Evolutionary conservation across 2,329 filamentous ascomycete genomes (phyloP).

Genomic region (Aspergillus melleus): DNA sequence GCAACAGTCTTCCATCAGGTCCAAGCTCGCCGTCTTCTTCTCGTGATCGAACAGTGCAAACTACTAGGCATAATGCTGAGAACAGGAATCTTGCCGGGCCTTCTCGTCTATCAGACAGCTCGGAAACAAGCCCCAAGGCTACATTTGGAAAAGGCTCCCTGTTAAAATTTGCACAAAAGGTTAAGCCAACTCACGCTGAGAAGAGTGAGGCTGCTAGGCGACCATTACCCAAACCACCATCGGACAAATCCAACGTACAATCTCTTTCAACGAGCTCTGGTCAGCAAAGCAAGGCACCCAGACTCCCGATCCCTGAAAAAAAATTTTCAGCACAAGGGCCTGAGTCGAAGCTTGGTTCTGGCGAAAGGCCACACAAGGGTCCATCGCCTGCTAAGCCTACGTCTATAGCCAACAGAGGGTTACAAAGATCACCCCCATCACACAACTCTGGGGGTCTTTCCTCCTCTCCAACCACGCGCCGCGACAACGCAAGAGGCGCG

Average conservation of each 20-base stretch:
- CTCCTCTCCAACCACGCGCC: constrained; percentile 21
- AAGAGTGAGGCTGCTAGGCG: constrained; percentile 26
- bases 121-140: constrained; percentile 22
- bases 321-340: constrained; percentile 14
- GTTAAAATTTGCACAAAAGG: constrained; percentile 36
- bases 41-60: neutral
- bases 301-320: constrained; percentile 20
- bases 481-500: constrained; percentile 15
- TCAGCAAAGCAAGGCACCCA: constrained; percentile 20
- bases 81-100: constrained; percentile 7
- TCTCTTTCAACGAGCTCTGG: neutral
- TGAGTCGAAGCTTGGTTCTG: constrained; percentile 9
- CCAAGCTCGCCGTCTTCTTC: neutral
- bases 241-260: constrained; percentile 12
- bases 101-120: constrained; percentile 18
- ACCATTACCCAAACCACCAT: constrained; percentile 17
- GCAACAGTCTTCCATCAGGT: neutral
- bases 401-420: constrained; percentile 29
- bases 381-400: constrained; percentile 3
- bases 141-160: constrained; percentile 29
- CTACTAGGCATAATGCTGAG: neutral
- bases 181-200: constrained; percentile 28
- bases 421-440: constrained; percentile 27
- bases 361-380: constrained; percentile 13
- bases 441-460: constrained; percentile 22